phyloP scores from a whole-genome alignment of 2,329 filamentous ascomycete genomes.

The Fusarium pseudoanthophilum region DNA sequence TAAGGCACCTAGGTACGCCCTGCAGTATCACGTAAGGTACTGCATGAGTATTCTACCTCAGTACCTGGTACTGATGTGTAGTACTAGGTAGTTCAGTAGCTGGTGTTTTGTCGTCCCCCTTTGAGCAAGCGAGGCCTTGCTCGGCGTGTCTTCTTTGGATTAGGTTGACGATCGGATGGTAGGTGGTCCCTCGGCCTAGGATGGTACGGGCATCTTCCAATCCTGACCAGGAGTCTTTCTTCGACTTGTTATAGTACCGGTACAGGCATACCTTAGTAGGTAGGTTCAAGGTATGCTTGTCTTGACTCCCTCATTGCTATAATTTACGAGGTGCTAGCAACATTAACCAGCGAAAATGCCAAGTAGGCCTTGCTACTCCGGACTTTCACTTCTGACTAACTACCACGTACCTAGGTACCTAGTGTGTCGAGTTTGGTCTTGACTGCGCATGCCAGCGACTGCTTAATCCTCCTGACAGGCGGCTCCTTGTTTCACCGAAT shows the following conservation, averaged over 20 bases:
- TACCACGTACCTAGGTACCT: not conserved
- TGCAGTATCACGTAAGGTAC: constrained; percentile 23
- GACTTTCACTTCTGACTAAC: constrained; percentile 4
- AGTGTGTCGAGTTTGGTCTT: constrained; percentile 5
- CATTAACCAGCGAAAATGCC: constrained; percentile 3
- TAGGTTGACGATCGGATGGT: constrained; percentile 33
- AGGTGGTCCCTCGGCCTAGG: constrained; percentile 33
- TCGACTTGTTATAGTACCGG: not conserved
- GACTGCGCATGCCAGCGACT: constrained; percentile 22
- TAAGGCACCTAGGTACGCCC: constrained; percentile 10
- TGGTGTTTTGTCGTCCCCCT: not conserved
- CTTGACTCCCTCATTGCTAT: constrained; percentile 41
- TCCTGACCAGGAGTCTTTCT: constrained; percentile 25
- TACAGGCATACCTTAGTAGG: not conserved
- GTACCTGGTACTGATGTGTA: not conserved
- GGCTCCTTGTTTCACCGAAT: constrained; percentile 9
- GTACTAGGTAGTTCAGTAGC: not conserved
- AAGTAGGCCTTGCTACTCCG: not conserved
- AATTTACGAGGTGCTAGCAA: constrained; percentile 35
- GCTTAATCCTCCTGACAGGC: constrained; percentile 1
- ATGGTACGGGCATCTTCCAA: constrained; percentile 15
- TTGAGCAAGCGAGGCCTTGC: constrained; percentile 11
- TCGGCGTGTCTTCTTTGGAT: constrained; percentile 11
- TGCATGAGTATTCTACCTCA: not conserved
- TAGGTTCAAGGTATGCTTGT: constrained; percentile 28